phyloP scores from a whole-genome alignment of 176 grass and related monocot species.

The Juncus effusus region DNA sequence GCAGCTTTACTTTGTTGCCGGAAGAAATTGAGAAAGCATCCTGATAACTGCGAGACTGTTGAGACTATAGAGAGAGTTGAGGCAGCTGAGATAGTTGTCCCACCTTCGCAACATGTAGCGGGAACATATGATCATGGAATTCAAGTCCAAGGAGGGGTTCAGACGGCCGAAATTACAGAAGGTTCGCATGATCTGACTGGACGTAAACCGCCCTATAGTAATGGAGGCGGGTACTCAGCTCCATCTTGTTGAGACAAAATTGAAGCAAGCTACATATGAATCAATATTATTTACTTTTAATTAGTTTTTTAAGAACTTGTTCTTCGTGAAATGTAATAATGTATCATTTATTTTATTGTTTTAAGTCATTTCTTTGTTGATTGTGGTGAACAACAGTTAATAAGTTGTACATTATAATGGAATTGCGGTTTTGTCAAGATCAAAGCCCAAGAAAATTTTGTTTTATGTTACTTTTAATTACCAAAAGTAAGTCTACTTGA shows the following conservation, averaged over 20 bases:
- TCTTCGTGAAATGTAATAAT: neutral
- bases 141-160: slow-evolving; percentile 8
- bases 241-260: neutral
- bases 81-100: neutral
- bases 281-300: neutral
- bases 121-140: neutral
- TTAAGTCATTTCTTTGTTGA: neutral
- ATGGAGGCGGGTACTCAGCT: slow-evolving; percentile 10
- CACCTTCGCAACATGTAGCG: neutral
- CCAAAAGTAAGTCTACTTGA: too few relatives aligned
- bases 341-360: neutral
- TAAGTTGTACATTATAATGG: too few relatives aligned
- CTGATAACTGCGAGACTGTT: neutral
- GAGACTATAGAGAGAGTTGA: slow-evolving; percentile 1
- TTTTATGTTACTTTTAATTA: too few relatives aligned
- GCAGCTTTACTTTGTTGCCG: slow-evolving; percentile 6
- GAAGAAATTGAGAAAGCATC: slow-evolving; percentile 8
- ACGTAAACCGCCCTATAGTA: slow-evolving; percentile 12
- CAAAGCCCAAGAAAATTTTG: too few relatives aligned
- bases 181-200: slow-evolving; percentile 13
- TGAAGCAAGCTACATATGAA: neutral
- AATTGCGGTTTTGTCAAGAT: too few relatives aligned
- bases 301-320: neutral
- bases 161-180: slow-evolving; percentile 6
- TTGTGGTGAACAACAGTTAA: neutral